Conservation (phyloP, 768 basidiomycete species). For the Boletus edulis region DNA sequence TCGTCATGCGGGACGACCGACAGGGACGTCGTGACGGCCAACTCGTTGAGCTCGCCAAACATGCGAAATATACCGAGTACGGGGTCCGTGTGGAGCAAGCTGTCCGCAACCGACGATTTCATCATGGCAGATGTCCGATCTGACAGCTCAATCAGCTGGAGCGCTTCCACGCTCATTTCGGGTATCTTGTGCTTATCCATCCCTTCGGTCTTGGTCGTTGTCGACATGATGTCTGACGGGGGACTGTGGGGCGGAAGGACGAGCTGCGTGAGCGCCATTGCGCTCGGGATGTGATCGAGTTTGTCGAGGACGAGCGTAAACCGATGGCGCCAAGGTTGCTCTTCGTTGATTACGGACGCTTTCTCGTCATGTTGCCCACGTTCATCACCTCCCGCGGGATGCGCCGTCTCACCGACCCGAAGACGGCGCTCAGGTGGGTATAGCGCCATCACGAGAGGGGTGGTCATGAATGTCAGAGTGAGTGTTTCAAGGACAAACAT, state of each 20-base stretch:
- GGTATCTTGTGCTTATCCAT: slow-evolving; percentile 13
- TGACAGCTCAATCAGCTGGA: slow-evolving; percentile 83
- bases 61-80: slow-evolving; percentile 71
- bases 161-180: slow-evolving; percentile 60
- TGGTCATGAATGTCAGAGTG: slow-evolving; percentile 82
- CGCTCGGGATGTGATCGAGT: slow-evolving; percentile 82
- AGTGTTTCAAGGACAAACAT: slow-evolving; percentile 93
- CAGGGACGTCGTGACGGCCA: slow-evolving; percentile 62
- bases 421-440: slow-evolving; percentile 64
- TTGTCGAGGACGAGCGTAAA: slow-evolving; percentile 89
- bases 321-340: slow-evolving; percentile 45
- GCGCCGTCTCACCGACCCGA: slow-evolving; percentile 34
- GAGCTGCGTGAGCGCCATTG: slow-evolving; percentile 89
- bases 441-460: slow-evolving; percentile 63
- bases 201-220: slow-evolving; percentile 2
- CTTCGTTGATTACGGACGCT: slow-evolving; percentile 8
- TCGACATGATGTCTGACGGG: slow-evolving; percentile 6
- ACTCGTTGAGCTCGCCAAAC: slow-evolving; percentile 69
- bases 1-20: slow-evolving; percentile 78
- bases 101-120: slow-evolving; percentile 62
- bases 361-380: slow-evolving; percentile 13
- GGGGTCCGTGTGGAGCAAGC: slow-evolving; percentile 69
- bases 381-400: slow-evolving; percentile 33
- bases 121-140: slow-evolving; percentile 66
- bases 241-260: slow-evolving; percentile 44